phyloP scores from a whole-genome alignment of 495 filamentous ascomycete genomes.

The Trichoderma reesei region DNA sequence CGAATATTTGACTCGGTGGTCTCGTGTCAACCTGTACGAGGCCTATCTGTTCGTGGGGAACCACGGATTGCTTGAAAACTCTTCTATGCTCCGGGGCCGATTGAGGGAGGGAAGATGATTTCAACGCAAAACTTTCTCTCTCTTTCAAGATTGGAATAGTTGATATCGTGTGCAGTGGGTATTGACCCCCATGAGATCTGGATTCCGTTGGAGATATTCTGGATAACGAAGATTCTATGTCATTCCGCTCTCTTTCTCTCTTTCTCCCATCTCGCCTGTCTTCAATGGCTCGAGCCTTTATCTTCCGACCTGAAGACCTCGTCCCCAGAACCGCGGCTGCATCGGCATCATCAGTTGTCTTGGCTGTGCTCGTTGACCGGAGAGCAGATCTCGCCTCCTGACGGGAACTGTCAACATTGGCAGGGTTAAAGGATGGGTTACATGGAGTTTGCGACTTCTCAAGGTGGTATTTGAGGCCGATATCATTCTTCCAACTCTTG shows the following conservation, averaged over 20 bases:
- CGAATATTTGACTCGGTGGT: not conserved
- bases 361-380: not conserved
- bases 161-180: not conserved
- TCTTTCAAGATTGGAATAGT: not conserved
- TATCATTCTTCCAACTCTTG: slow-evolving; percentile 40
- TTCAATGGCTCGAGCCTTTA: not conserved
- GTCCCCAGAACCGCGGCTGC: not conserved
- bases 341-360: not conserved
- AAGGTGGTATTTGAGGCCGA: slow-evolving; percentile 44
- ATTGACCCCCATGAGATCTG: not conserved
- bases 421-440: slow-evolving; percentile 38
- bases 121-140: not conserved
- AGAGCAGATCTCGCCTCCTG: not conserved
- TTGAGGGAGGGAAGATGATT: not conserved
- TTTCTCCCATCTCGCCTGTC: not conserved
- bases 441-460: slow-evolving; percentile 37
- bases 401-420: slow-evolving; percentile 11
- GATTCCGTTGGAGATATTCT: not conserved
- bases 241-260: not conserved
- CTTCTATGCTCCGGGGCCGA: not conserved
- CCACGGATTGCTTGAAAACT: not conserved
- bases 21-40: not conserved
- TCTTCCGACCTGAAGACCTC: not conserved
- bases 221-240: not conserved
- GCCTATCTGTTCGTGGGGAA: not conserved